These are phyloP conservation scores for Poterioochromonas sp. DNA, from an alignment of 352 stramenopile species.

Conservation along the genomic window DNA sequence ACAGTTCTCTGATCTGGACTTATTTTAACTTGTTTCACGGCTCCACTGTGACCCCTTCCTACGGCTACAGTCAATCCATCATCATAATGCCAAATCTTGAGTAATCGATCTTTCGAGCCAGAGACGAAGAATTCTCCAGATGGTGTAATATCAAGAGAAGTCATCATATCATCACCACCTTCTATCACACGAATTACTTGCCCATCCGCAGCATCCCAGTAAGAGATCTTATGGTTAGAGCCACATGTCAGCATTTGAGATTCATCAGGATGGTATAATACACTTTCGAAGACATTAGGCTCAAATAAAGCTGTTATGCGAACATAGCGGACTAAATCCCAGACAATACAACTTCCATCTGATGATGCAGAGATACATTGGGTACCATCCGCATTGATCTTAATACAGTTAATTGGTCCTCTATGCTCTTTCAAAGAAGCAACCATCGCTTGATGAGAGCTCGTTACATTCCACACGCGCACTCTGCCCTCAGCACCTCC, in stretches of 20 bases:
- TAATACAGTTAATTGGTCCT: constrained; percentile 77
- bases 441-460: constrained; percentile 82
- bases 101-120: constrained; percentile 70
- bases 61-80: constrained; percentile 74
- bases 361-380: constrained; percentile 59
- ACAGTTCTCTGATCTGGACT: constrained; percentile 79
- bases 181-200: constrained; percentile 84
- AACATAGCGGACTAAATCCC: constrained; percentile 83
- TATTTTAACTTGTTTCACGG: constrained; percentile 81
- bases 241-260: constrained; percentile 88
- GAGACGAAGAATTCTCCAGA: constrained; percentile 76
- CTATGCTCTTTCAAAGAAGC: constrained; percentile 90
- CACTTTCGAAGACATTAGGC: constrained; percentile 80
- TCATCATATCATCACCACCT: constrained; percentile 77
- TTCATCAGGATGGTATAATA: constrained; percentile 90
- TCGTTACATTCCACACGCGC: constrained; percentile 80
- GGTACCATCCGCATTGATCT: constrained; percentile 55
- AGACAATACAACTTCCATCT: constrained; percentile 87
- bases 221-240: constrained; percentile 86
- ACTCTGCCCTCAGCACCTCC: constrained; percentile 84
- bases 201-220: constrained; percentile 89
- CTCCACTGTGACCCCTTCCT: constrained; percentile 80
- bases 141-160: constrained; percentile 79
- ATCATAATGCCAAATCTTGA: constrained; percentile 94
- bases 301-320: constrained; percentile 87